A percentile compares a stretch with the other conserved stretches of the same genome.
Evolutionary conservation across 306 rosid species (phyloP).

Genomic region (Cicer judaicum): DNA sequence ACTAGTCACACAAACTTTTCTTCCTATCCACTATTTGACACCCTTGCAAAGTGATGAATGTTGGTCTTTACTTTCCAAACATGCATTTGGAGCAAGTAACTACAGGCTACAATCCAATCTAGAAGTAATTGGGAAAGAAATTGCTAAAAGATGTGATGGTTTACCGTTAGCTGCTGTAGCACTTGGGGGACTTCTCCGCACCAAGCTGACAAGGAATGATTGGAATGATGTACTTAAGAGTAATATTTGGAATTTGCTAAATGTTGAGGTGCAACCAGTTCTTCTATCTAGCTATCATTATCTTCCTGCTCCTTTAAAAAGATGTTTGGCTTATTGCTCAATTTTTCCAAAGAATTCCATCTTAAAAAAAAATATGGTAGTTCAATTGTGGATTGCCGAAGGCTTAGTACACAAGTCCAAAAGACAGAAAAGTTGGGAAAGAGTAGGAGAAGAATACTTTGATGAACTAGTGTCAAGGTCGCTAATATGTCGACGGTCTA

Average conservation of each 20-base stretch:
- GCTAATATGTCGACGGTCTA: slow-evolving; percentile 17
- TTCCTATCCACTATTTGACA: slow-evolving; percentile 42
- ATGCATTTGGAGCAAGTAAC: slow-evolving; percentile 45
- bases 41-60: slow-evolving; percentile 44
- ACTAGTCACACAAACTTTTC: slow-evolving; percentile 42
- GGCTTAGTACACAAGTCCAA: slow-evolving; percentile 26
- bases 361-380: slow-evolving; percentile 6
- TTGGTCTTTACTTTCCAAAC: slow-evolving; percentile 48
- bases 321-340: slow-evolving; percentile 39
- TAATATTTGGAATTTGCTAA: slow-evolving; percentile 23
- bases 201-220: slow-evolving; percentile 17
- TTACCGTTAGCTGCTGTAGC: slow-evolving; percentile 55
- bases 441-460: slow-evolving; percentile 44
- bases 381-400: slow-evolving; percentile 52
- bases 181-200: slow-evolving; percentile 46
- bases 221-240: slow-evolving; percentile 25
- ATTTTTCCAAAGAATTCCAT: slow-evolving; percentile 37
- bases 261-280: slow-evolving; percentile 1
- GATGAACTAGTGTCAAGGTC: slow-evolving; percentile 48
- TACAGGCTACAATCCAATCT: slow-evolving; percentile 14
- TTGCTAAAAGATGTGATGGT: slow-evolving; percentile 53
- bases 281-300: slow-evolving; percentile 13
- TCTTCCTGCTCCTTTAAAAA: slow-evolving; percentile 31
- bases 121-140: slow-evolving; percentile 45
- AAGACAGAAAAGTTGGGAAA: slow-evolving; percentile 33